Conservation (phyloP, 2,329 filamentous ascomycete species). For the Berkeleyomyces basicola region DNA sequence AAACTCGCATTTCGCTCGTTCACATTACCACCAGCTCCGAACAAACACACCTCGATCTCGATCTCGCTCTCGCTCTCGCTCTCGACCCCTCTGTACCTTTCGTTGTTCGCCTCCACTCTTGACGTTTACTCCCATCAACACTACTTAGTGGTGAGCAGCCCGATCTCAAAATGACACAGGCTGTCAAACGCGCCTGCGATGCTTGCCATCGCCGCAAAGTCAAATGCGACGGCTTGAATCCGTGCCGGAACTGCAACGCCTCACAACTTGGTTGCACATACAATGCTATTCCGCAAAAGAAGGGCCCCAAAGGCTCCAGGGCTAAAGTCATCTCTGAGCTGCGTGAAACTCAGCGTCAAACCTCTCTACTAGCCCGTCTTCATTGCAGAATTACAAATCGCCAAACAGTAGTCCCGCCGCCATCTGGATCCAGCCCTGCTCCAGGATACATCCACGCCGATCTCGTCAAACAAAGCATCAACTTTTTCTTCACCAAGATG, state of each 20-base stretch:
- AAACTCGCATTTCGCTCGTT: not conserved
- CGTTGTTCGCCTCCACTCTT: not conserved
- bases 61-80: not conserved
- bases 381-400: constrained; percentile 41
- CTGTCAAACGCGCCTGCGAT: constrained; percentile 49
- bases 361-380: constrained; percentile 43
- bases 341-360: constrained; percentile 50
- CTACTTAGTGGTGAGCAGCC: constrained; percentile 2
- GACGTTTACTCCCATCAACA: not conserved
- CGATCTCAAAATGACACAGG: constrained; percentile 28
- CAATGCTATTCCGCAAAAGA: constrained; percentile 60
- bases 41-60: not conserved
- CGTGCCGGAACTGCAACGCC: constrained; percentile 53
- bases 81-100: not conserved
- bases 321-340: constrained; percentile 63
- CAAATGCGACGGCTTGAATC: constrained; percentile 54
- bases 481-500: constrained; percentile 53
- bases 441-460: constrained; percentile 44
- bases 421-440: constrained; percentile 30
- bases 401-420: constrained; percentile 17
- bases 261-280: constrained; percentile 55
- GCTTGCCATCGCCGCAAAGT: constrained; percentile 60
- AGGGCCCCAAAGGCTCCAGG: constrained; percentile 56
- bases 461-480: constrained; percentile 47
- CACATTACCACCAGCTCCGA: not conserved